Percentiles rank a stretch among this genome's conserved stretches.
Conservation (phyloP, 2,329 filamentous ascomycete species). For the Neonectria faginata region DNA sequence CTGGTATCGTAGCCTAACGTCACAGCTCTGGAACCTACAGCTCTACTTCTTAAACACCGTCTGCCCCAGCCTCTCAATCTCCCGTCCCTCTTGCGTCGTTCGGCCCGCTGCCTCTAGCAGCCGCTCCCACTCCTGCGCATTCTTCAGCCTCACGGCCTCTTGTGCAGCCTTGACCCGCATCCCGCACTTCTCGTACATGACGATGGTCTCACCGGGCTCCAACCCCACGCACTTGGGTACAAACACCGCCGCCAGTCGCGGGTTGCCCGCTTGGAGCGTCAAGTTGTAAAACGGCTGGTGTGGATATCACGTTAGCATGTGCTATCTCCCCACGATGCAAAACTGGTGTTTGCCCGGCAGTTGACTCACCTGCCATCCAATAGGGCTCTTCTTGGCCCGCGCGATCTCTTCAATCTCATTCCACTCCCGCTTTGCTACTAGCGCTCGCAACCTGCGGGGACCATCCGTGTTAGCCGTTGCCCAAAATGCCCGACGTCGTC, state of each 20-base stretch:
- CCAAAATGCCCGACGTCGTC: constrained; percentile 17
- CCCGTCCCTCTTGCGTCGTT: constrained; percentile 73
- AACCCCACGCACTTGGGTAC: constrained; percentile 86
- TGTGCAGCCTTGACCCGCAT: constrained; percentile 90
- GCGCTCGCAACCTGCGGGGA: constrained; percentile 75
- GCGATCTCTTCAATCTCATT: constrained; percentile 88
- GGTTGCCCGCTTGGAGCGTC: constrained; percentile 87
- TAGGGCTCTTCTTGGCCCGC: constrained; percentile 84
- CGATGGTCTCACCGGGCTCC: constrained; percentile 75
- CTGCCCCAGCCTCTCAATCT: constrained; percentile 84
- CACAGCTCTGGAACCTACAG: constrained; percentile 9
- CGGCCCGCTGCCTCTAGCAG: constrained; percentile 80
- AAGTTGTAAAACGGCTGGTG: constrained; percentile 89
- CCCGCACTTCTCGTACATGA: constrained; percentile 98
- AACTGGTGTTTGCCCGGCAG: constrained; percentile 13
- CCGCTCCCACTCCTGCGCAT: constrained; percentile 78
- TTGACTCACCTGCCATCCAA: constrained; percentile 90
- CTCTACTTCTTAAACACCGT: constrained; percentile 63
- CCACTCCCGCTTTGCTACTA: constrained; percentile 93
- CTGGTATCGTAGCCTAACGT: constrained; percentile 11
- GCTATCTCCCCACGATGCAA: background rate
- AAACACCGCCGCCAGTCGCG: constrained; percentile 84
- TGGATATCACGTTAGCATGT: constrained; percentile 30
- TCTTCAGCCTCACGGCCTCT: constrained; percentile 86
- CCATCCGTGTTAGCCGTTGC: constrained; percentile 34